Conservation (phyloP, 441 rosid species). For the Manihot esculenta region DNA sequence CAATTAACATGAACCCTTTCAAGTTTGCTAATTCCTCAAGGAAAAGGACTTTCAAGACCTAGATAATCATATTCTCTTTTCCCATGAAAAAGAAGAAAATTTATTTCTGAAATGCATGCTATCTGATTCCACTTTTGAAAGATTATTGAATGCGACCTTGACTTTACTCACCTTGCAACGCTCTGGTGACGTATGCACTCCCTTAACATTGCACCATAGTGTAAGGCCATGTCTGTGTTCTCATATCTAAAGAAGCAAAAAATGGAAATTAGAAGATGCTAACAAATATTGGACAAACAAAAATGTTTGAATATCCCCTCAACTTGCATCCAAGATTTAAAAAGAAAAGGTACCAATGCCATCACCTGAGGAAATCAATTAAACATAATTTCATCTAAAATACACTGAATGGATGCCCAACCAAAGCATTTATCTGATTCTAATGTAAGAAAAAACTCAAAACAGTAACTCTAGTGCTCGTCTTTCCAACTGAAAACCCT, state of each 20-base stretch:
- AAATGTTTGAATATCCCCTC: neutral
- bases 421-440: conserved; percentile 5
- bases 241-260: conserved; percentile 57
- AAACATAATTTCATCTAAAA: neutral
- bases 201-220: conserved; percentile 95
- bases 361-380: neutral
- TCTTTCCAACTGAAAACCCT: neutral
- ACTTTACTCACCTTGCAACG: conserved; percentile 68
- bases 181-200: conserved; percentile 97
- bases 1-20: neutral
- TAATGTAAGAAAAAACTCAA: neutral
- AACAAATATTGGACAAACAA: conserved; percentile 5
- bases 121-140: neutral
- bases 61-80: neutral
- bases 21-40: neutral
- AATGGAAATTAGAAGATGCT: conserved; percentile 21
- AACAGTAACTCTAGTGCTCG: neutral
- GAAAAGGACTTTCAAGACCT: neutral
- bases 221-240: conserved; percentile 87
- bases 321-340: neutral
- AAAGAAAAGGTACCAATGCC: neutral
- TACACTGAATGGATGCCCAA: neutral
- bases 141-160: neutral
- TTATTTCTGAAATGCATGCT: neutral
- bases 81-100: neutral